Base-by-base conservation (phyloP, 1,139 yeast species). In the Taiozyma sp. region DNA sequence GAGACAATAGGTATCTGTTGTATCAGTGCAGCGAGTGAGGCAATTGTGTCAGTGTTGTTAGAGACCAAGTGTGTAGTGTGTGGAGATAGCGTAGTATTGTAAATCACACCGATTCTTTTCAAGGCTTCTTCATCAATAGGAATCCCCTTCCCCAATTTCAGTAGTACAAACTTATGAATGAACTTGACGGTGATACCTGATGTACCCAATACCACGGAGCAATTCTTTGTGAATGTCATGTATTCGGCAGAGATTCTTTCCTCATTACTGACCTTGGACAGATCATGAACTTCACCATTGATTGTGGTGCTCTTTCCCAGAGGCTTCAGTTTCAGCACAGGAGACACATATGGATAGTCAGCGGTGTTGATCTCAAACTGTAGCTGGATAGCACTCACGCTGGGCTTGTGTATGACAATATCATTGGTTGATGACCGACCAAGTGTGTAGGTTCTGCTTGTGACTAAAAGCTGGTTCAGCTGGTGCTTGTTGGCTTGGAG, bases 1-100 rank as follows among this genome's bases (percentile, higher is more conserved):
- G 43, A 34, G 2, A 55, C 51, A 6, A 60, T 50, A 2, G 62
- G 61, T 1, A 55, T 49, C 16, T 52, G 53, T 6, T 51, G 42
- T 24, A 56, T 37, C 34, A 60, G 39, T 1, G 62, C 59, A 14
- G 55, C 59, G 13, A 37, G 19, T 37, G 41, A 37, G 8, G 41
- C 24, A 19, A 37, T 37, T 22, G 51, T 47, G 10, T 42, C 51
- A 2, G 46, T 10, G 3, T 51, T 43, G 8, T 45, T 47, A 30
- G 49, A 39, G 2, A 60, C 43, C 9, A 56, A n/a, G 29, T 54
- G 59, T 14, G 63, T 59, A 2, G 61, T 57, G 29, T 47, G 47
- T 7, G 52, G 45, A 3, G 49, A 29, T 30, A 44, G 30, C 13
- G 45, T 32, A 6, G 45, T 39, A 14, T 45, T 47, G 29, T 43